These are phyloP conservation scores for Cenchrus fungigraminus DNA, from an alignment of 176 grass and related monocot species.

Conservation along the genomic window DNA sequence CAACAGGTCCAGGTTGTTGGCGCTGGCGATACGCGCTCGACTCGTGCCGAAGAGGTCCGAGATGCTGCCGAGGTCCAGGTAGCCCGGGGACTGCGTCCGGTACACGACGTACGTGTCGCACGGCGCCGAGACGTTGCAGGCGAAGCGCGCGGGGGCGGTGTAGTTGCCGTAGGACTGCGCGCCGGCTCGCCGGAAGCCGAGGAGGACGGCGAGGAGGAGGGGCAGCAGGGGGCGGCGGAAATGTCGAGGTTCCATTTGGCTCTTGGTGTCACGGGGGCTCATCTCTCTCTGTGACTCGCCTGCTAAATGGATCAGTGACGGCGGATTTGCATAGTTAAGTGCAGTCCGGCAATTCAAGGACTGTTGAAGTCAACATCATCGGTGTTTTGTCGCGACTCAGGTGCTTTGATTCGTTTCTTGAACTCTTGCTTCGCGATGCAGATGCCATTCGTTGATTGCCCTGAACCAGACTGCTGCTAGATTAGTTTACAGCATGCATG, in stretches of 20 bases:
- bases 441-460: conserved; percentile 29
- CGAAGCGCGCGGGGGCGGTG: conserved; percentile 25
- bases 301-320: background rate
- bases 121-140: conserved; percentile 21
- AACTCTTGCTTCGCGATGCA: background rate
- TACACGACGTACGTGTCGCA: conserved; percentile 62
- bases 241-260: conserved; percentile 37
- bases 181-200: conserved; percentile 10
- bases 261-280: background rate
- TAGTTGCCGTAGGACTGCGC: background rate
- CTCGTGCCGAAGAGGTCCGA: conserved; percentile 71
- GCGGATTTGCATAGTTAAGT: background rate
- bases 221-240: background rate
- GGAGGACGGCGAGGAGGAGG: background rate
- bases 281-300: background rate
- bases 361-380: conserved; percentile 23
- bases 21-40: conserved; percentile 37
- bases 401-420: conserved; percentile 36
- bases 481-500: background rate
- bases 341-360: background rate
- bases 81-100: conserved; percentile 48
- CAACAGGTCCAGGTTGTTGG: conserved; percentile 57
- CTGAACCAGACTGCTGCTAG: background rate
- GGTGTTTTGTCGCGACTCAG: conserved; percentile 34
- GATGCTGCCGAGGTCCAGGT: conserved; percentile 43